A percentile compares a stretch with the other conserved stretches of the same genome.
Conservation (phyloP, 106 monocot species). For the Cymbidium sinense region DNA sequence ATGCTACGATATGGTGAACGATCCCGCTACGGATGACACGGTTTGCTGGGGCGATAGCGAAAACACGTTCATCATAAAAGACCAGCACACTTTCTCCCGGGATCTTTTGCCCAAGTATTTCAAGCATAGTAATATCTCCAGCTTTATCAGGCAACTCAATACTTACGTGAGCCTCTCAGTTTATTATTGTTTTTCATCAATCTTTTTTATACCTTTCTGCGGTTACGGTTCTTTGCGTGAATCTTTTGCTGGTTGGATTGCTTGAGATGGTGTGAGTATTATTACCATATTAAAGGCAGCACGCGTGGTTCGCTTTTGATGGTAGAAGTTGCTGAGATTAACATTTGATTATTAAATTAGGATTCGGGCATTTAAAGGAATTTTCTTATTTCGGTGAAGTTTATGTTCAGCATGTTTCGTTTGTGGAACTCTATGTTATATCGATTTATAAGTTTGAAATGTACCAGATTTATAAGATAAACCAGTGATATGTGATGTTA, state of each 20-base stretch:
- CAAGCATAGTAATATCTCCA: slow-evolving; percentile 52
- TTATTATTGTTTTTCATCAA: not conserved
- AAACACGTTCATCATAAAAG: slow-evolving; percentile 8
- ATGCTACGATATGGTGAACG: slow-evolving; percentile 13
- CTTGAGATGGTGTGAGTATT: no score
- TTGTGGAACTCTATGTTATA: not conserved
- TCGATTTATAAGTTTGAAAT: not conserved
- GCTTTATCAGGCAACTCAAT: slow-evolving; percentile 51
- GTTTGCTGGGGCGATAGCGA: slow-evolving; percentile 13
- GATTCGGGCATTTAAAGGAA: not conserved
- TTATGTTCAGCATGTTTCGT: not conserved
- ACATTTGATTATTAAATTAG: not conserved
- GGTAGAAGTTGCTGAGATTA: not conserved
- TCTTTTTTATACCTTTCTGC: not conserved
- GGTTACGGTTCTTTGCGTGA: not conserved
- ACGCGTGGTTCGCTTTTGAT: not conserved
- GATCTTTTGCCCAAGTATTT: slow-evolving; percentile 30
- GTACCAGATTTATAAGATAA: not conserved
- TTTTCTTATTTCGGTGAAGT: not conserved
- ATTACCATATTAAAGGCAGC: no score
- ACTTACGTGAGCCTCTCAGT: slow-evolving; percentile 22
- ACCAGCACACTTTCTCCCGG: slow-evolving; percentile 10
- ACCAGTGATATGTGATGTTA: not conserved
- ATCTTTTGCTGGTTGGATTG: no score
- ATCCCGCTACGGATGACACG: slow-evolving; percentile 8